These are phyloP conservation scores for Penicillium sp. DNA, from an alignment of 2,329 filamentous ascomycete genomes.

Conservation along the genomic window DNA sequence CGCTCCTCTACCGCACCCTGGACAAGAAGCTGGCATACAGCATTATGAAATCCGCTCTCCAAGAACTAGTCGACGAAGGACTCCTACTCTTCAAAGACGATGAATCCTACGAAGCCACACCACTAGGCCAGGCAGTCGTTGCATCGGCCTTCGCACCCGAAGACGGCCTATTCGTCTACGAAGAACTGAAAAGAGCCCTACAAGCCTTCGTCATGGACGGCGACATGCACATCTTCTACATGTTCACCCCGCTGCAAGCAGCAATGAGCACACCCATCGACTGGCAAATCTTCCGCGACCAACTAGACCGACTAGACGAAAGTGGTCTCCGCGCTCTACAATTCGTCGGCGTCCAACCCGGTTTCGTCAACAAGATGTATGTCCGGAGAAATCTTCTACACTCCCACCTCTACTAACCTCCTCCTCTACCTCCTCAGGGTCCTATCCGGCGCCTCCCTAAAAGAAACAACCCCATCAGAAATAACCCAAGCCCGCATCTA, in stretches of 20 bases:
- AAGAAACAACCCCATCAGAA: constrained; percentile 60
- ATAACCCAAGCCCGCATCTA: constrained; percentile 62
- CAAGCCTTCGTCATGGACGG: constrained; percentile 74
- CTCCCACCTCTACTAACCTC: constrained; percentile 5
- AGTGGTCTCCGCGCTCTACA: constrained; percentile 65
- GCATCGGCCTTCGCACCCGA: constrained; percentile 69
- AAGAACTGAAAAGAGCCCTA: constrained; percentile 64
- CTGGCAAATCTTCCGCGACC: constrained; percentile 68
- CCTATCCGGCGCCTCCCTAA: constrained; percentile 59
- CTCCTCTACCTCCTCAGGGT: constrained; percentile 55
- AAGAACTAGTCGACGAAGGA: constrained; percentile 53
- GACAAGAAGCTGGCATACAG: constrained; percentile 49
- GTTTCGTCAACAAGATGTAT: constrained; percentile 63
- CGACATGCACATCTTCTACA: constrained; percentile 75
- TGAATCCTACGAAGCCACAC: constrained; percentile 58
- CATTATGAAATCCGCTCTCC: constrained; percentile 58
- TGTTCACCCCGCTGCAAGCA: constrained; percentile 67
- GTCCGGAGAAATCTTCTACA: constrained; percentile 17
- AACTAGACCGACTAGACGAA: constrained; percentile 67
- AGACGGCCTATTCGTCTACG: constrained; percentile 68
- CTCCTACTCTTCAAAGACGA: constrained; percentile 53
- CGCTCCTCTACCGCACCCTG: constrained; percentile 60
- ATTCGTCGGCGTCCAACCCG: constrained; percentile 66
- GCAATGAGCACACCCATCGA: constrained; percentile 53
- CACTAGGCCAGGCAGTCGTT: constrained; percentile 66